Evolutionary conservation across 495 filamentous ascomycete genomes (phyloP), one percentile per base, ranked within the genome.

Genomic region (Bathelium albidoporum): DNA sequence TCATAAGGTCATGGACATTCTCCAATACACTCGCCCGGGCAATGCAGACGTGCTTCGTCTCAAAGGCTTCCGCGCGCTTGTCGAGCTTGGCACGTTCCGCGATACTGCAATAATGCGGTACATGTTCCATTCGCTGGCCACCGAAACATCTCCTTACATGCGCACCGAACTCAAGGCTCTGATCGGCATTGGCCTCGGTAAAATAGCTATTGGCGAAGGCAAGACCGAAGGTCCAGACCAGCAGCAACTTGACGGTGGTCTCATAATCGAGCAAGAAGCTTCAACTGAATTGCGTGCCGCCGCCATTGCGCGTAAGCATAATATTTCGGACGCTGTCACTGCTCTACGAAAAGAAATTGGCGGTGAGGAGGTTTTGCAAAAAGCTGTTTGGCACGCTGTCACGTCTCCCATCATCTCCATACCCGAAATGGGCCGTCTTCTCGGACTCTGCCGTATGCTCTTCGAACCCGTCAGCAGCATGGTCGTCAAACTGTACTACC

Each of bases 211-310:
- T 55, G 91, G 89, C 32, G 85, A 89, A 59, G 69, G 72, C 10
- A 76, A 75, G 62, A 60, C 59, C 1, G 59, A 66, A 29, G 58
- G 63, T 32, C 62, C 69, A 32, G 66, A 64, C 53, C 62, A 70
- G 16, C 62, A 71, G 9, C 59, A 69, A 10, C 71, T 79, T 16
- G 76, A 78, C 11, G 85, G 82, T 22, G 61, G 69, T n/a, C 76
- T 98, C 65, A 85, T 95, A 53, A 85, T 97, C 60, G 90, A 96
- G 65, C 83, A 88, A 68, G 87, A 89, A 66, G 83, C 83, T 5
- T 79, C 83, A 22, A 86, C 87, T 2, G 83, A 87, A 63, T 79
- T 82, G 31, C 82, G 88, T 31, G 83, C 88, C 70, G 85, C 85
- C 1, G 82, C 86, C 66, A 79, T 89, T 20, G 85, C 84, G 0